Evolutionary conservation across 768 basidiomycete genomes (phyloP).

Genomic region (Collybia sordida): DNA sequence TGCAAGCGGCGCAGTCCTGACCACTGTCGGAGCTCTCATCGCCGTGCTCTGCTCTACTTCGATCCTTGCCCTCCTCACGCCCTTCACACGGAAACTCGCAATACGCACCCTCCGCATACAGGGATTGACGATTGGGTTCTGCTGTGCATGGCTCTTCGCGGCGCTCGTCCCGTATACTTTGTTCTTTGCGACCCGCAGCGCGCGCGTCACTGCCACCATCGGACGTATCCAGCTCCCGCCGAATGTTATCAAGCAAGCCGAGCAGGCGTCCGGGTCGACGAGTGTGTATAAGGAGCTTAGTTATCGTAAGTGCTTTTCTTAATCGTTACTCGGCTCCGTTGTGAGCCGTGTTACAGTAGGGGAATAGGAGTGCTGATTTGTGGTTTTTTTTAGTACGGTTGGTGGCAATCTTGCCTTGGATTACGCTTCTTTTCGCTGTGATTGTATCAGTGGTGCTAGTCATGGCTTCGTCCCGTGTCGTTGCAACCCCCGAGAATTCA

Average conservation of each 20-base stretch:
- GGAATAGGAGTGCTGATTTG: neutral
- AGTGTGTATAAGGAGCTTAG: slow-evolving; percentile 41
- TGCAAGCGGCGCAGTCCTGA: slow-evolving; percentile 33
- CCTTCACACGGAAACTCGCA: slow-evolving; percentile 13
- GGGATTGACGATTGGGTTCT: slow-evolving; percentile 37
- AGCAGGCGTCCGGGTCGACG: slow-evolving; percentile 36
- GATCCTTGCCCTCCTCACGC: slow-evolving; percentile 18
- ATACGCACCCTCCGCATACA: slow-evolving; percentile 31
- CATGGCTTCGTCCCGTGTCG: slow-evolving; percentile 21
- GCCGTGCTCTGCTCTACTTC: slow-evolving; percentile 25
- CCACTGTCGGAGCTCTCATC: slow-evolving; percentile 32
- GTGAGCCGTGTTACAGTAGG: neutral
- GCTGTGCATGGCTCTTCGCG: slow-evolving; percentile 45
- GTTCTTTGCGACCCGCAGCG: slow-evolving; percentile 40
- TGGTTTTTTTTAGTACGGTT: slow-evolving; percentile 37
- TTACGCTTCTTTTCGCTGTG: slow-evolving; percentile 39
- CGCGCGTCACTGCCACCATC: slow-evolving; percentile 43
- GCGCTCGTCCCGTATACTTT: slow-evolving; percentile 14
- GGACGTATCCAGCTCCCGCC: slow-evolving; percentile 33
- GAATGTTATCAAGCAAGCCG: slow-evolving; percentile 31
- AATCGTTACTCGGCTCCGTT: neutral
- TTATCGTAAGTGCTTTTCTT: slow-evolving; percentile 40
- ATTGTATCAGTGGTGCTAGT: slow-evolving; percentile 35
- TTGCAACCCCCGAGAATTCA: slow-evolving; percentile 1
- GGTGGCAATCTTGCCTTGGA: slow-evolving; percentile 54